phyloP scores from a whole-genome alignment of 202 grass and related monocot species.

The Setaria italica region DNA sequence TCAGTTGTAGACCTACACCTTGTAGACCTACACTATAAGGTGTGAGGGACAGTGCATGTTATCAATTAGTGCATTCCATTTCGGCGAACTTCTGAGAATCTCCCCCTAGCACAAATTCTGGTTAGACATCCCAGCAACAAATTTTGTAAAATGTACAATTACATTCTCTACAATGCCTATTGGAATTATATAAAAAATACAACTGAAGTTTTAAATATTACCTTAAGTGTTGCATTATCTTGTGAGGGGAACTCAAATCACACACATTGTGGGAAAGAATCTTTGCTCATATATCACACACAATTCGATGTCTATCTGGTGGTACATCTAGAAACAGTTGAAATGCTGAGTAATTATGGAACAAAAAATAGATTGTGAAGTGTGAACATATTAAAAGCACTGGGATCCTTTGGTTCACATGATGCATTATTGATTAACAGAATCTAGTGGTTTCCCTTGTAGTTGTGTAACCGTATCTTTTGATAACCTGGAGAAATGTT shows the following conservation, averaged over 20 bases:
- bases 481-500: background rate
- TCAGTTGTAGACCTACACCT: background rate
- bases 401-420: background rate
- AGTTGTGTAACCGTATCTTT: background rate
- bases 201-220: background rate
- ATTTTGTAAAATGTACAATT: background rate
- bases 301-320: background rate
- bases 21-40: background rate
- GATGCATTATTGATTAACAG: background rate
- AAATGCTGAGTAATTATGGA: background rate
- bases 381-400: background rate
- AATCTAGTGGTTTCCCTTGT: background rate
- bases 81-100: background rate
- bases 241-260: background rate
- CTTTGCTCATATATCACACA: background rate
- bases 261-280: background rate
- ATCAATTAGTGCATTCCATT: background rate
- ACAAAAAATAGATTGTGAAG: background rate
- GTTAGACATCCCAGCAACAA: background rate
- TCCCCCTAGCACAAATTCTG: background rate
- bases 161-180: background rate
- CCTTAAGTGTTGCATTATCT: background rate
- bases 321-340: background rate
- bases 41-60: background rate
- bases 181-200: background rate